Percentiles rank a stretch among this genome's conserved stretches.
Evolutionary conservation across 192 early-diverging fungal species (phyloP).

Genomic region (Coemansia sp.): DNA sequence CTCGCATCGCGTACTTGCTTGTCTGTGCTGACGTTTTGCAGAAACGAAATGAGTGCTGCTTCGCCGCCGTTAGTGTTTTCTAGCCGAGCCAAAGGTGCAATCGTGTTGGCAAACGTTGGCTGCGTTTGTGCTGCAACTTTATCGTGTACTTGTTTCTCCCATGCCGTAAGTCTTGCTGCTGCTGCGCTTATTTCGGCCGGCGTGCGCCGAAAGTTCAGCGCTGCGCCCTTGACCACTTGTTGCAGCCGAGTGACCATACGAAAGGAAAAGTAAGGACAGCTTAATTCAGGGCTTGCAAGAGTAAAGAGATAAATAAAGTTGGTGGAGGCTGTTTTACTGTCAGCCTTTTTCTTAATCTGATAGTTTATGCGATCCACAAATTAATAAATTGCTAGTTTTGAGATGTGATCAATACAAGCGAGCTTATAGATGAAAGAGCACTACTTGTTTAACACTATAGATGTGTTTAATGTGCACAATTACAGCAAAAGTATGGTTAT

Average conservation of each 20-base stretch:
- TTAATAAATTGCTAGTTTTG: no score
- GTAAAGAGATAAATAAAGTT: constrained; percentile 2
- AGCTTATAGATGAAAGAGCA: no score
- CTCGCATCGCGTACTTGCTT: constrained; percentile 66
- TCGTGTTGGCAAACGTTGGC: constrained; percentile 41
- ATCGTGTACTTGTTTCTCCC: constrained; percentile 30
- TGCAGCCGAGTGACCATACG: constrained; percentile 16
- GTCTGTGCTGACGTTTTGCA: constrained; percentile 55
- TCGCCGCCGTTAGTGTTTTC: constrained; percentile 33
- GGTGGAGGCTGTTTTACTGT: neutral
- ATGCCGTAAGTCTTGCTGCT: constrained; percentile 7
- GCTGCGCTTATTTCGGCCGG: constrained; percentile 19
- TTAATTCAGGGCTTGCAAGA: neutral
- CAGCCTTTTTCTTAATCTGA: neutral
- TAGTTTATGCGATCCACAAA: no score
- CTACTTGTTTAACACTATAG: no score
- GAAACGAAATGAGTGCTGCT: constrained; percentile 20
- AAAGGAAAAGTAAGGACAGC: neutral
- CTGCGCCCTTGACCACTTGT: constrained; percentile 16
- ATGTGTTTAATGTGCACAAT: no score
- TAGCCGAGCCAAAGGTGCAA: constrained; percentile 28
- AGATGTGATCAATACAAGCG: no score
- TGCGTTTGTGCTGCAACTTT: constrained; percentile 20
- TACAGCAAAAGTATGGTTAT: no score
- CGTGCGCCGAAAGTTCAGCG: constrained; percentile 24